Percentiles rank a stretch among this genome's conserved stretches.
These are phyloP conservation scores for Penicillium paneum DNA, from an alignment of 2,329 filamentous ascomycete species.

Conservation along the genomic window DNA sequence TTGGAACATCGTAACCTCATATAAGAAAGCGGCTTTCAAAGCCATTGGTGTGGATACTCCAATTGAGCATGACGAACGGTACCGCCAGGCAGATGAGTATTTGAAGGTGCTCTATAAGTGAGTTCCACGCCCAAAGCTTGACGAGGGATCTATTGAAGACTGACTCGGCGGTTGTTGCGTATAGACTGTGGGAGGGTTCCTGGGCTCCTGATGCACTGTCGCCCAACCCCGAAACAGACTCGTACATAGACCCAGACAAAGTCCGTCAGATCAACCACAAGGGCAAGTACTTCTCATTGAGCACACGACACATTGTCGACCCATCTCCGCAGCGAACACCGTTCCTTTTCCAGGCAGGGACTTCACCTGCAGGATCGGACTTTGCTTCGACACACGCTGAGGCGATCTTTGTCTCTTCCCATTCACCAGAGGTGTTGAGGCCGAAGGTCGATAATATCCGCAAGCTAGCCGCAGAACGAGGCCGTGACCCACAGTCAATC, in stretches of 20 bases:
- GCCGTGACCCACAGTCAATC: constrained; percentile 56
- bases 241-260: constrained; percentile 57
- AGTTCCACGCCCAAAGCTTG: neutral
- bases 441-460: constrained; percentile 55
- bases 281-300: constrained; percentile 54
- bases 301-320: constrained; percentile 50
- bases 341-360: constrained; percentile 59
- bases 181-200: constrained; percentile 54
- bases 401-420: constrained; percentile 58
- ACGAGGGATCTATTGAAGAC: neutral
- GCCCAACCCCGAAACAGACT: constrained; percentile 53
- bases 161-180: neutral
- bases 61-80: constrained; percentile 61
- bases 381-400: constrained; percentile 60
- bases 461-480: constrained; percentile 48
- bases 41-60: constrained; percentile 58
- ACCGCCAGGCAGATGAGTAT: constrained; percentile 61
- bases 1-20: constrained; percentile 66
- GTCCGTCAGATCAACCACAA: constrained; percentile 60
- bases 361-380: constrained; percentile 54
- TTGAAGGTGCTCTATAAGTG: constrained; percentile 61
- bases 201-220: constrained; percentile 58
- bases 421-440: constrained; percentile 49
- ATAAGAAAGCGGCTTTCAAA: constrained; percentile 62
- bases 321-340: constrained; percentile 58